phyloP scores from a whole-genome alignment of 257 asterid species.

The Fraxinus anomala region DNA sequence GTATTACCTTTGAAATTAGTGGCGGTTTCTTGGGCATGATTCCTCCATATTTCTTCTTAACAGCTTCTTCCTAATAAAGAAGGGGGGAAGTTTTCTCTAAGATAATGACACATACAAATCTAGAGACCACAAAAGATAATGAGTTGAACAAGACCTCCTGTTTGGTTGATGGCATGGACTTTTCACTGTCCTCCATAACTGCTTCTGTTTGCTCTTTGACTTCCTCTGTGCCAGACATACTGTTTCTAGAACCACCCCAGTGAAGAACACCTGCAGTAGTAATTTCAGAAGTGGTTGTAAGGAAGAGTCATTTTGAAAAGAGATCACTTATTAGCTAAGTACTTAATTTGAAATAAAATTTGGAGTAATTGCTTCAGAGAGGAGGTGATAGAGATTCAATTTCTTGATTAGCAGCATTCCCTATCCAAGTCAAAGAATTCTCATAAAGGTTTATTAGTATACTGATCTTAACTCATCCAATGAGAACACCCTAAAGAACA shows the following conservation, averaged over 20 bases:
- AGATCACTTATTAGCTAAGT: not conserved
- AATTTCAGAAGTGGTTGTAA: not conserved
- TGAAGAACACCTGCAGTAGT: conserved; percentile 32
- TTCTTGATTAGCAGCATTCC: not conserved
- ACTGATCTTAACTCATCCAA: not conserved
- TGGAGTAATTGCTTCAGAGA: not conserved
- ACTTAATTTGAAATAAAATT: not conserved
- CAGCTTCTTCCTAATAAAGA: conserved; percentile 59
- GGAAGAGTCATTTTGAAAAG: not conserved
- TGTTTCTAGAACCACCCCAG: conserved; percentile 37
- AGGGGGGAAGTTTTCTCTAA: not conserved
- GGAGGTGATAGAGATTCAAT: not conserved
- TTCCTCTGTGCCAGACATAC: conserved; percentile 81
- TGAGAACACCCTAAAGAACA: not conserved
- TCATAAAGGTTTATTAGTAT: not conserved
- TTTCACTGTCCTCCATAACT: conserved; percentile 59
- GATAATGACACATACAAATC: conserved; percentile 9
- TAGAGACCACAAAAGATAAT: conserved; percentile 3
- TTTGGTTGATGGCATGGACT: conserved; percentile 58
- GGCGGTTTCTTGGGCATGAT: conserved; percentile 92
- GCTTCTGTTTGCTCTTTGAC: conserved; percentile 55
- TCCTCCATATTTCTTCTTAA: conserved; percentile 95
- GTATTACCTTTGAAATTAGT: conserved; percentile 82
- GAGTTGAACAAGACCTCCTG: conserved; percentile 63
- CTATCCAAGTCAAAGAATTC: not conserved